Conservation (phyloP, 2,329 filamentous ascomycete species). For the Aspergillus pseudotamarii region DNA sequence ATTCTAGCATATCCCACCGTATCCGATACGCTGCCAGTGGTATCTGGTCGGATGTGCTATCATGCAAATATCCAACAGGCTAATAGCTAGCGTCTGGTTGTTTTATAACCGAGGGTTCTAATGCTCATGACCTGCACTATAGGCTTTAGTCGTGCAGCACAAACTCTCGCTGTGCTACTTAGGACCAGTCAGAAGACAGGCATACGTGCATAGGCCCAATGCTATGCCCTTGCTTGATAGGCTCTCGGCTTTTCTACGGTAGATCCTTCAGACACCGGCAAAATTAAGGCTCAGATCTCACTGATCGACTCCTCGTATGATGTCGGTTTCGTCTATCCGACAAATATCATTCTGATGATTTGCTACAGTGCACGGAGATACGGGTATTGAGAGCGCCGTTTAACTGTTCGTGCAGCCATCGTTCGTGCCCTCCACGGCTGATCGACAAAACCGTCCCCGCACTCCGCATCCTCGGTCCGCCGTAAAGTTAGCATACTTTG, state of each 20-base stretch:
- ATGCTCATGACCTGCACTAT: not conserved
- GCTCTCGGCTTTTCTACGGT: not conserved
- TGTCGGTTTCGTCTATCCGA: not conserved
- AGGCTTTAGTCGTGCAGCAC: not conserved
- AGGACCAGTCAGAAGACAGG: not conserved
- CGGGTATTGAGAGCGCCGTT: not conserved
- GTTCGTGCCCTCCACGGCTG: not conserved
- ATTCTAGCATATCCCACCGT: not conserved
- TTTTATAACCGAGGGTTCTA: not conserved
- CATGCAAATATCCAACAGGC: not conserved
- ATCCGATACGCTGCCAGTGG: not conserved
- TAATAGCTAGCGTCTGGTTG: not conserved
- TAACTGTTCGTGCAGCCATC: not conserved
- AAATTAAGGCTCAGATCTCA: not conserved
- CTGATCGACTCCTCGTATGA: conserved; percentile 6
- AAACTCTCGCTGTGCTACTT: not conserved
- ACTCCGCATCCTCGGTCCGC: conserved; percentile 3
- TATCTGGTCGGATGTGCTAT: not conserved
- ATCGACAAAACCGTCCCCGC: conserved; percentile 7
- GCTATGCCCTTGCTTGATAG: not conserved
- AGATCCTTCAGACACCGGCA: not conserved
- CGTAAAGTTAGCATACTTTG: not conserved
- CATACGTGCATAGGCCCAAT: not conserved
- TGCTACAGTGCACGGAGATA: not conserved
- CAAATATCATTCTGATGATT: not conserved